Conservation (phyloP, 148 eudicot species). For the Nyssa sinensis region DNA sequence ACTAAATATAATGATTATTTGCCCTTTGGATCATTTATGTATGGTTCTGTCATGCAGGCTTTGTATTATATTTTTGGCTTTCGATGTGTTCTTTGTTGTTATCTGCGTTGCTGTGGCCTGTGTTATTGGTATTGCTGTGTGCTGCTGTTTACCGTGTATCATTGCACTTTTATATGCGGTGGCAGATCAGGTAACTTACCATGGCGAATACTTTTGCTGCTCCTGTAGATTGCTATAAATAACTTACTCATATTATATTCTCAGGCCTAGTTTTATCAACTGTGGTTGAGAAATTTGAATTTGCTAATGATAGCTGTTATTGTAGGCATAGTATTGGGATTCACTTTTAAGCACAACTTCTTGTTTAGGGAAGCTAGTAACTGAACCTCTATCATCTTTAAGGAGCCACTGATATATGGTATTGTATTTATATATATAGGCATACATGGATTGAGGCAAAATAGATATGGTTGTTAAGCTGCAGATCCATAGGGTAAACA, state of each 20-base stretch:
- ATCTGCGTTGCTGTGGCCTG: slow-evolving; percentile 94
- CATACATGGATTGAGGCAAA: not conserved
- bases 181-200: slow-evolving; percentile 76
- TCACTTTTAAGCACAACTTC: too few relatives aligned
- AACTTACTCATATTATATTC: not conserved
- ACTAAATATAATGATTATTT: not conserved
- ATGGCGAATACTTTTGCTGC: not conserved
- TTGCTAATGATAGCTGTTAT: too few relatives aligned
- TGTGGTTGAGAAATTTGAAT: too few relatives aligned
- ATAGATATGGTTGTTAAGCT: not conserved
- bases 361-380: too few relatives aligned
- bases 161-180: slow-evolving; percentile 87
- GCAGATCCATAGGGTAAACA: too few relatives aligned
- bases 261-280: not conserved
- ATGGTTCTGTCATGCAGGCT: slow-evolving; percentile 59
- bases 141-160: slow-evolving; percentile 92
- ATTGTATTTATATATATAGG: too few relatives aligned
- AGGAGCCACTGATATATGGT: not conserved
- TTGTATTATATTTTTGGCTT: slow-evolving; percentile 76
- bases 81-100: slow-evolving; percentile 90
- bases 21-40: slow-evolving; percentile 14
- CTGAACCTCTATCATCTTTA: too few relatives aligned
- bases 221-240: not conserved
- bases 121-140: slow-evolving; percentile 84
- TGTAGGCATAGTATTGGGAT: too few relatives aligned